phyloP scores from a whole-genome alignment of 108 stramenopile genomes.

The Asterionellopsis glacialis region DNA sequence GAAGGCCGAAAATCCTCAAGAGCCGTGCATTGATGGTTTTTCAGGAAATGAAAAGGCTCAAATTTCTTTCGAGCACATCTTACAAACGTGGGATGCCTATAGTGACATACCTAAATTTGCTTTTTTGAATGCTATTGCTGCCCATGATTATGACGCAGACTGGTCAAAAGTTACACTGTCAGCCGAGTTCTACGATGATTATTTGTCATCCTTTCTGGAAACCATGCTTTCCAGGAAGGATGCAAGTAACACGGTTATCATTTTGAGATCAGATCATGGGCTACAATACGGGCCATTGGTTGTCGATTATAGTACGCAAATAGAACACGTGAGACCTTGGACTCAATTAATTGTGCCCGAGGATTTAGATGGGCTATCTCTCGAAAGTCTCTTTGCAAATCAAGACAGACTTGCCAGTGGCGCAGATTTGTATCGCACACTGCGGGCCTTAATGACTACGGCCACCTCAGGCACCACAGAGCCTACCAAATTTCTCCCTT shows the following conservation, averaged over 20 bases:
- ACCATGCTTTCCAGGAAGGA: constrained; percentile 22
- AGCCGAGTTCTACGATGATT: constrained; percentile 38
- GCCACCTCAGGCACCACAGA: neutral
- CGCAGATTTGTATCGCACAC: constrained; percentile 39
- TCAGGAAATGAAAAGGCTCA: constrained; percentile 18
- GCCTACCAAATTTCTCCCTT: constrained; percentile 5
- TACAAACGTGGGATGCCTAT: constrained; percentile 40
- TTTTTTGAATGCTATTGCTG: constrained; percentile 50
- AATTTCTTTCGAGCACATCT: constrained; percentile 30
- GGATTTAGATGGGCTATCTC: constrained; percentile 16
- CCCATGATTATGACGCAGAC: constrained; percentile 40
- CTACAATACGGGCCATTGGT: constrained; percentile 32
- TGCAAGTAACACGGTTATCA: constrained; percentile 29
- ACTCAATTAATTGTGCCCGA: constrained; percentile 43
- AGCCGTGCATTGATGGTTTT: constrained; percentile 33
- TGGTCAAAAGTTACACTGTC: constrained; percentile 20
- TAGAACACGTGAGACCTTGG: constrained; percentile 48
- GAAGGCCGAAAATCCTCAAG: constrained; percentile 11
- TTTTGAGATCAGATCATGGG: constrained; percentile 50
- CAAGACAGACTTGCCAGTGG: constrained; percentile 37
- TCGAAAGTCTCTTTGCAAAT: constrained; percentile 24
- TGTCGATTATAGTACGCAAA: constrained; percentile 40
- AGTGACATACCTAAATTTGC: constrained; percentile 37
- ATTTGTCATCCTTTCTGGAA: constrained; percentile 23
- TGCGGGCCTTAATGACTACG: constrained; percentile 2